Evolutionary conservation across 208 protist genomes (phyloP).

Genomic region (Acanthamoeba lenticulata): DNA sequence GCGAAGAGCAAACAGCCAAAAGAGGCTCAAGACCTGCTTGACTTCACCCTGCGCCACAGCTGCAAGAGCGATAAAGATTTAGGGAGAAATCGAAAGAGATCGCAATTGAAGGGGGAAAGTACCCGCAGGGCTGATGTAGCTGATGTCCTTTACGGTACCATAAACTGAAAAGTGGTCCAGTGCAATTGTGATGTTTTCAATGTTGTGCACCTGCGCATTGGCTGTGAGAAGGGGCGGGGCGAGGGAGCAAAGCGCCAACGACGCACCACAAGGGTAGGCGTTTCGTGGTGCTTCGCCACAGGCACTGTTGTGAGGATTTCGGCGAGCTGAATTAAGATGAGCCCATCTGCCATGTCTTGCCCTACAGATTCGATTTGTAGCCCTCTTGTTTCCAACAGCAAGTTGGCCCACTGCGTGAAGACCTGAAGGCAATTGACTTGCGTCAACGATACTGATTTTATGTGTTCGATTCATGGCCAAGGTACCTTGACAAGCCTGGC

Average conservation of each 20-base stretch:
- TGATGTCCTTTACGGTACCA: not conserved
- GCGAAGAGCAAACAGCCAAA: not conserved
- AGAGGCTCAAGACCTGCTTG: not conserved
- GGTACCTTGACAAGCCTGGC: not conserved
- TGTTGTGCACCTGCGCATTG: not conserved
- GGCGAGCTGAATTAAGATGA: slow-evolving; percentile 46
- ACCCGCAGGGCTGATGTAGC: not conserved
- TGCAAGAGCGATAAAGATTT: not conserved
- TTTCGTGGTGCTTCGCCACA: not conserved
- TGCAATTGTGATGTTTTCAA: slow-evolving; percentile 10
- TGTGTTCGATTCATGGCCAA: not conserved
- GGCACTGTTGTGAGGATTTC: slow-evolving; percentile 34
- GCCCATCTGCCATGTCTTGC: not conserved
- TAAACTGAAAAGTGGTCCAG: not conserved
- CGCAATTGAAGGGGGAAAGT: too few relatives aligned
- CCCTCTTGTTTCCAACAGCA: not conserved
- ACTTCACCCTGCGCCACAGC: not conserved
- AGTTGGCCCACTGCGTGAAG: slow-evolving; percentile 47
- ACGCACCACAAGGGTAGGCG: not conserved
- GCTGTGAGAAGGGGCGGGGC: not conserved
- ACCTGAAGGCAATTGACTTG: not conserved
- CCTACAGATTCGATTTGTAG: not conserved
- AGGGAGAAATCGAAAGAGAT: not conserved
- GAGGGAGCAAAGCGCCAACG: not conserved
- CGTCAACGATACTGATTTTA: not conserved